Conservation (phyloP, 257 asterid species). For the Gynochthodes officinalis region DNA sequence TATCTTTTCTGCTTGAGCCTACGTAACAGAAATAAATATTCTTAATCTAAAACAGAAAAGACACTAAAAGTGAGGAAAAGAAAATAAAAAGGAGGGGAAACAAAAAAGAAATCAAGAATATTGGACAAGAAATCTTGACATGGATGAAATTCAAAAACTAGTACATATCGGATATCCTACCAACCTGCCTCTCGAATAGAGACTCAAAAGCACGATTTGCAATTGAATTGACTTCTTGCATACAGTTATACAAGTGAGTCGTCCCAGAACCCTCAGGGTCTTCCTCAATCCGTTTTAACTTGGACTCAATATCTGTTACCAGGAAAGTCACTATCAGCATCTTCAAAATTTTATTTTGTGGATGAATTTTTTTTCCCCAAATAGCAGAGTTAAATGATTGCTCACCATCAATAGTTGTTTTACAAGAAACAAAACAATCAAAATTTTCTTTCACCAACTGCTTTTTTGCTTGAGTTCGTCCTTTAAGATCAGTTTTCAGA, state of each 20-base stretch:
- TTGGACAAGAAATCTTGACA: slow-evolving; percentile 12
- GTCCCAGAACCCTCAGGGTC: slow-evolving; percentile 99
- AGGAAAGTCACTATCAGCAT: slow-evolving; percentile 16
- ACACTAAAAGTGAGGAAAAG: no score
- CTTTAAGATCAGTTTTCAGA: slow-evolving; percentile 77
- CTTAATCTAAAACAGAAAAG: slow-evolving; percentile 16
- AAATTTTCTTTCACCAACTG: slow-evolving; percentile 98
- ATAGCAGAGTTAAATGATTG: slow-evolving; percentile 15
- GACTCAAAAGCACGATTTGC: slow-evolving; percentile 95
- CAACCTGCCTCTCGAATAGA: slow-evolving; percentile 97
- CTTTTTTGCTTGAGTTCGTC: slow-evolving; percentile 94
- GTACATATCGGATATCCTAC: slow-evolving; percentile 28
- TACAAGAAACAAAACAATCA: slow-evolving; percentile 98
- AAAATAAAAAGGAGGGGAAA: neutral
- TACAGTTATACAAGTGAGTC: slow-evolving; percentile 63
- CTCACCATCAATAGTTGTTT: slow-evolving; percentile 97
- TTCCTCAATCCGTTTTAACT: slow-evolving; percentile 92
- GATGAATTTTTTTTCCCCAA: slow-evolving; percentile 1
- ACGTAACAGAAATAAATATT: slow-evolving; percentile 19
- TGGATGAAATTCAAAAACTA: slow-evolving; percentile 14
- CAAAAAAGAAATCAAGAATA: slow-evolving; percentile 16
- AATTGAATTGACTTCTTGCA: slow-evolving; percentile 76
- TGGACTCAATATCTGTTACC: slow-evolving; percentile 83
- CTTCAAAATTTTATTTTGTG: slow-evolving; percentile 11
- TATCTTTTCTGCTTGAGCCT: slow-evolving; percentile 98